Conservation (phyloP, 768 basidiomycete genomes). For the Russula lepida region DNA sequence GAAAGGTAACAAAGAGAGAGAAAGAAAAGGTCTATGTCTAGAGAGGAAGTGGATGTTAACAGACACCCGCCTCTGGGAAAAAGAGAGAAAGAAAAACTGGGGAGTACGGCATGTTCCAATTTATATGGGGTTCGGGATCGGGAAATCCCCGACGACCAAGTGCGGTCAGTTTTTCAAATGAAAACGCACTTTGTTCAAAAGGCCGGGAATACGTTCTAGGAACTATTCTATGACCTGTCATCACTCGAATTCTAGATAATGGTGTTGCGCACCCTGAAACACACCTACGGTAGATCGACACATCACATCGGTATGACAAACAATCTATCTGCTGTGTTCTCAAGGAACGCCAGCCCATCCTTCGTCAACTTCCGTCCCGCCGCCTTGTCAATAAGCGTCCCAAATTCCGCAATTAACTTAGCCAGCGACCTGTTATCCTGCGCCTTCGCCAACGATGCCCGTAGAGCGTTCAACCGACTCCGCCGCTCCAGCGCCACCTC, state of each 20-base stretch:
- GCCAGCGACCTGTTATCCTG: slow-evolving; percentile 50
- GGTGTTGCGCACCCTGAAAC: no score
- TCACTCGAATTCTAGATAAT: no score
- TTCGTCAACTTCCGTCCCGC: slow-evolving; percentile 68
- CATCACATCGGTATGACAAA: slow-evolving; percentile 28
- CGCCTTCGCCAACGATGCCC: slow-evolving; percentile 44
- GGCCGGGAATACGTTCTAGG: no score
- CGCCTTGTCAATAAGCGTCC: slow-evolving; percentile 56
- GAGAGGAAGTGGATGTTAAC: not conserved
- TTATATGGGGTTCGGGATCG: not conserved
- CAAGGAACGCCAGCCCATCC: slow-evolving; percentile 64
- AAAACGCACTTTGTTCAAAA: no score
- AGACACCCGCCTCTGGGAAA: not conserved
- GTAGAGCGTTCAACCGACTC: slow-evolving; percentile 50
- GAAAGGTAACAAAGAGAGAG: not conserved
- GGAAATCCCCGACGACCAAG: not conserved
- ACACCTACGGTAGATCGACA: no score
- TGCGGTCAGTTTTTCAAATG: no score
- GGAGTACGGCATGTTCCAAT: not conserved
- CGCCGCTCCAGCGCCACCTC: slow-evolving; percentile 34
- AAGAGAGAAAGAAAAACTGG: not conserved
- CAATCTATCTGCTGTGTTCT: slow-evolving; percentile 49
- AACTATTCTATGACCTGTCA: not conserved
- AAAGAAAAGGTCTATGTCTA: not conserved
- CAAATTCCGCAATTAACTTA: slow-evolving; percentile 61